Percentiles rank a stretch among this genome's conserved stretches.
Evolutionary conservation across 768 basidiomycete genomes (phyloP).

Genomic region (Rhodocollybia butyracea): DNA sequence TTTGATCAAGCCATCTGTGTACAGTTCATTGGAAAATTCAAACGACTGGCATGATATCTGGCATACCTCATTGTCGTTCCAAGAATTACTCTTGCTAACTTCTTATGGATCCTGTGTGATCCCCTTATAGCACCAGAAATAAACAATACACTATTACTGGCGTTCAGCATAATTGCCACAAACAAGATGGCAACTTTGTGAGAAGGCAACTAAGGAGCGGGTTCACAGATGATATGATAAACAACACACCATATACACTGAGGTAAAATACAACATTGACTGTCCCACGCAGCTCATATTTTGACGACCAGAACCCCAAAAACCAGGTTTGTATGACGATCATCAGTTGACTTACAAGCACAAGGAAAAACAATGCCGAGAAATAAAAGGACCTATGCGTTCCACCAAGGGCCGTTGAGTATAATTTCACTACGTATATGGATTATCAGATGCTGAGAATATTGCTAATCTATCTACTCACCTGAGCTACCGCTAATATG

Average conservation of each 20-base stretch:
- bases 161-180: conserved; percentile 24
- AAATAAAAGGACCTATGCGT: conserved; percentile 13
- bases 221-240: conserved; percentile 7
- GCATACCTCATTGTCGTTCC: conserved; percentile 58
- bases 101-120: conserved; percentile 36
- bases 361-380: conserved; percentile 12
- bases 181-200: conserved; percentile 7
- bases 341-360: conserved; percentile 16
- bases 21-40: conserved; percentile 31
- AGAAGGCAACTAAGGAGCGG: not conserved
- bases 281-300: conserved; percentile 21
- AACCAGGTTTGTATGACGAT: conserved; percentile 17
- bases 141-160: conserved; percentile 23
- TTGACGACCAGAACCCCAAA: conserved; percentile 15
- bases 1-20: conserved; percentile 45
- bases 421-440: conserved; percentile 17
- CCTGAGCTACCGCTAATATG: conserved; percentile 39
- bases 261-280: conserved; percentile 10
- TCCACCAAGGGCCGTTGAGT: conserved; percentile 13
- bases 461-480: not conserved
- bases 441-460: not conserved
- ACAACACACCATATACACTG: conserved; percentile 7
- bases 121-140: conserved; percentile 34
- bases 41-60: conserved; percentile 36
- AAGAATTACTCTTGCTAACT: conserved; percentile 51